phyloP scores from a whole-genome alignment of 257 asterid species.

The Solanum tacnaense region DNA sequence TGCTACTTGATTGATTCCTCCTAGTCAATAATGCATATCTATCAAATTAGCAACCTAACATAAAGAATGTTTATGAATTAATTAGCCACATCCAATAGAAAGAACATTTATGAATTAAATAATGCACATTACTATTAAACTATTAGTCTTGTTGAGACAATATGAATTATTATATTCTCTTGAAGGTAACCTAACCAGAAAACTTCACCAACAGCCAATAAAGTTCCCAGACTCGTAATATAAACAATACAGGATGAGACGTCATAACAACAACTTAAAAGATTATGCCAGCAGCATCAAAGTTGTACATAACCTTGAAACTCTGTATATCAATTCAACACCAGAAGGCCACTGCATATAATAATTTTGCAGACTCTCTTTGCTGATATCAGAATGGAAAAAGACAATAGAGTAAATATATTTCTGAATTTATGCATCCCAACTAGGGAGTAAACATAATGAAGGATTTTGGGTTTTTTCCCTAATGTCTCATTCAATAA shows the following conservation, averaged over 20 bases:
- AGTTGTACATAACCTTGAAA: neutral
- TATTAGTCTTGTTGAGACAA: neutral
- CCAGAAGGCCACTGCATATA: neutral
- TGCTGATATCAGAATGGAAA: neutral
- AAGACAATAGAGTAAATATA: neutral
- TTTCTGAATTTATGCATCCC: neutral
- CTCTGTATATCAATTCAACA: neutral
- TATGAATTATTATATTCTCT: neutral
- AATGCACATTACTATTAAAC: neutral
- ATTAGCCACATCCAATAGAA: neutral
- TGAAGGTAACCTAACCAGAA: neutral
- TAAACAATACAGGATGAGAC: neutral
- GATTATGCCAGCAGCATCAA: neutral
- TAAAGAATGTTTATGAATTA: neutral
- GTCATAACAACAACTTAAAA: neutral
- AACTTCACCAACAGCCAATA: neutral
- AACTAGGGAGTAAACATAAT: neutral
- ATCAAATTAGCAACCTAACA: neutral
- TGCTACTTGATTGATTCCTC: neutral
- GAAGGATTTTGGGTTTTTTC: neutral
- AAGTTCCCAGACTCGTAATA: neutral
- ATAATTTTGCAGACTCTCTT: neutral
- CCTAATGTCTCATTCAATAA: neutral
- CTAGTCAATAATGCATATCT: neutral
- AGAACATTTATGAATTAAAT: neutral